Evolutionary conservation across 2,329 filamentous ascomycete species (phyloP), one percentile per base, ranked within the genome.

Genomic region (Claviceps paspali): DNA sequence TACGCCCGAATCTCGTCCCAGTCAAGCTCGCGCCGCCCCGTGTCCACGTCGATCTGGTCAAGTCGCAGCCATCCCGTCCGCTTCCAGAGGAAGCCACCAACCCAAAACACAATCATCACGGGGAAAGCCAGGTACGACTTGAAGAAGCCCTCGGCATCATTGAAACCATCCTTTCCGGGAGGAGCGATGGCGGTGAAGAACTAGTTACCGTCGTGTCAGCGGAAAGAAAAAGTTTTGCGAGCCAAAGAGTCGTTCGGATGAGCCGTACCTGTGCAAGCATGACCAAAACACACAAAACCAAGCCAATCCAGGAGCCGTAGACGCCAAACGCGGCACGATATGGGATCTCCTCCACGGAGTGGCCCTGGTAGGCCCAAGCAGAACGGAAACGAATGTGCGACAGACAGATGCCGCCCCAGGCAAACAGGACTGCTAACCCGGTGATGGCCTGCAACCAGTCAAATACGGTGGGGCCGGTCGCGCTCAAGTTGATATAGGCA

Each of bases 311-410:
- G 0, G 75, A 80, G 15, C 79, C 79, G 2, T 53, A 60, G 6
- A 79, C 61, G 39, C 79, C 79, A 33, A 70, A 65, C 34, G 66
- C 57, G 14, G 75, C 72, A 28, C 57, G 56, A 61, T 77, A 83
- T 1, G 77, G 72, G 4, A 83, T 67, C 49, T 78, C 73, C n/a
- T 79, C 72, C 4, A 78, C 52, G 2, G 61, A 65, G 47, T 70
- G 73, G 18, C 74, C 74, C 39, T 77, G 65, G 12, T 56, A 50
- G 17, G 52, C 54, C 76, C 76, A 80, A 0, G 73, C 76, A 4
- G 49, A 44, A 27, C 76, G 73, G 67, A 79, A 80, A n/a, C 76
- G 74, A 46, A 80, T 76, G 48, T 80, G 76, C 1, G 71, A 67
- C 14, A 76, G 52, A 51, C 73, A 78, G 47, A 81, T 77, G 32